Evolutionary conservation across 1,284 basidiomycete species (phyloP).

Genomic region (Trametes versicolor): DNA sequence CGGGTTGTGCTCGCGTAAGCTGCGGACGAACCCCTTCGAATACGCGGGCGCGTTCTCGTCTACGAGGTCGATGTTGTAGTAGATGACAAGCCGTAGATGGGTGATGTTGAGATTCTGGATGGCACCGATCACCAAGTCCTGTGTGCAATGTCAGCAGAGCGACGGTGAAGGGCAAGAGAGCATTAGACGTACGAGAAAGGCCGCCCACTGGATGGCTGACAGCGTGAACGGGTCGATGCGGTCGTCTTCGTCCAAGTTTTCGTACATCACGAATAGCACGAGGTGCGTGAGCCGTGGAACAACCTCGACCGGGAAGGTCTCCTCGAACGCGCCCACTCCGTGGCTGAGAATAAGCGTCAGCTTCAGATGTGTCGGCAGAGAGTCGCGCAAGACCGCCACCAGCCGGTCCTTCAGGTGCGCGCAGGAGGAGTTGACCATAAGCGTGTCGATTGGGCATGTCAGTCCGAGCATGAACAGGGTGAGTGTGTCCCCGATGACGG

Average conservation of each 20-base stretch:
- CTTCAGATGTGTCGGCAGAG: conserved; percentile 9
- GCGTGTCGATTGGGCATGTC: background rate
- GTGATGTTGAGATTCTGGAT: conserved; percentile 4
- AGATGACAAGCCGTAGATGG: conserved; percentile 9
- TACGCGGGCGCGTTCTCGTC: background rate
- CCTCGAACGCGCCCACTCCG: conserved; percentile 11
- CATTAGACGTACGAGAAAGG: conserved; percentile 1
- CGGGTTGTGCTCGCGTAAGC: background rate
- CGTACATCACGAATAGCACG: conserved; percentile 3
- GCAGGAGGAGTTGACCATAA: conserved; percentile 3
- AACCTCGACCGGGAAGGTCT: conserved; percentile 5
- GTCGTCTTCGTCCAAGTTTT: conserved; percentile 1
- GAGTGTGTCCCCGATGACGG: conserved; percentile 9
- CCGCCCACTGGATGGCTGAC: conserved; percentile 3
- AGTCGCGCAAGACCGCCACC: background rate
- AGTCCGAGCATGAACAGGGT: conserved; percentile 10
- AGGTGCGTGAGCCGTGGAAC: conserved; percentile 2
- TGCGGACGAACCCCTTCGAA: conserved; percentile 5
- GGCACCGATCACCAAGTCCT: conserved; percentile 1
- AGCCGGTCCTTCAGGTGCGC: conserved; percentile 4
- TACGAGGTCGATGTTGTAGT: background rate
- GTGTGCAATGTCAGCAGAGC: background rate
- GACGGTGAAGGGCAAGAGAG: background rate
- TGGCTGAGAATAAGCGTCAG: conserved; percentile 5
- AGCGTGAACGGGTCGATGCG: background rate